Evolutionary conservation across 1,284 basidiomycete genomes (phyloP).

Genomic region (Papiliotrema terrestris): DNA sequence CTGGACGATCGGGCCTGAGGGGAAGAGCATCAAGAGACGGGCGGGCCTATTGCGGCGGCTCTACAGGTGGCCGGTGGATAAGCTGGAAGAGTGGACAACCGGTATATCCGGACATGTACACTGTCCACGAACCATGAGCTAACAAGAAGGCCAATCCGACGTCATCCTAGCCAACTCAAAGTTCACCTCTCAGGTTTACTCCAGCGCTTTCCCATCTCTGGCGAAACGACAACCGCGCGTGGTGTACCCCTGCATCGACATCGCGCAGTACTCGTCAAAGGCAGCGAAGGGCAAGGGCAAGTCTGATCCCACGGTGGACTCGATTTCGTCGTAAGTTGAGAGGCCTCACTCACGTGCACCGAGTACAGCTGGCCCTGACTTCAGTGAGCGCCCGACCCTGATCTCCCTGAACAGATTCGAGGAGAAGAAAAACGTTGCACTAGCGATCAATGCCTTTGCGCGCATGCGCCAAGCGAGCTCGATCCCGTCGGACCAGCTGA

Average conservation of each 20-base stretch:
- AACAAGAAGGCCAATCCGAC: constrained; percentile 71
- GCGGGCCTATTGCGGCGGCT: constrained; percentile 61
- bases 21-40: constrained; percentile 3
- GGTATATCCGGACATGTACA: constrained; percentile 53
- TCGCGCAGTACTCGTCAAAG: constrained; percentile 59
- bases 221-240: constrained; percentile 59
- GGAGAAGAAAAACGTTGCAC: constrained; percentile 82
- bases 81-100: constrained; percentile 84
- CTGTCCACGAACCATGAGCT: neutral
- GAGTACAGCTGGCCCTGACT: too few species aligned
- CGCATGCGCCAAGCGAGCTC: constrained; percentile 21
- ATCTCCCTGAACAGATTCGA: constrained; percentile 94
- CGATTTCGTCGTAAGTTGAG: constrained; percentile 70
- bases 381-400: constrained; percentile 68
- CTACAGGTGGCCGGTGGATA: constrained; percentile 87
- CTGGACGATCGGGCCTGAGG: constrained; percentile 37
- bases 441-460: constrained; percentile 75
- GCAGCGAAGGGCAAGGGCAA: constrained; percentile 28
- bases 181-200: constrained; percentile 80
- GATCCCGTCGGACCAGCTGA: constrained; percentile 20
- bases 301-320: constrained; percentile 55
- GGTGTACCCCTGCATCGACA: constrained; percentile 89
- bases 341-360: too few species aligned
- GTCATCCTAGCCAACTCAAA: constrained; percentile 86
- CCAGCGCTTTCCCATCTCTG: constrained; percentile 70